Evolutionary conservation across 768 basidiomycete genomes (phyloP).

Genomic region (Rhizopogon roseolus): DNA sequence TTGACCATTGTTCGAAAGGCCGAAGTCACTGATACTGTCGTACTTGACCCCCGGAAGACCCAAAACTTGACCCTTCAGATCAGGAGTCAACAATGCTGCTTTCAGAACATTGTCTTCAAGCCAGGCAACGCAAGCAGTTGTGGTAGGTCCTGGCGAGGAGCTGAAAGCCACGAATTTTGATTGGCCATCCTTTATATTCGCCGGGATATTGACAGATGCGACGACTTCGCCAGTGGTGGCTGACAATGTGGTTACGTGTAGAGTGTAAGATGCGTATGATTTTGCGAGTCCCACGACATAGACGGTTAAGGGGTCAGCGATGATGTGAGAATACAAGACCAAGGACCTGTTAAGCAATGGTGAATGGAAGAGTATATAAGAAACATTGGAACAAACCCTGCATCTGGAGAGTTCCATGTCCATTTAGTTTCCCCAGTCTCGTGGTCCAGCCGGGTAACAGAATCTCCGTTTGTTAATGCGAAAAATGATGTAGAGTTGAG

Average conservation of each 20-base stretch:
- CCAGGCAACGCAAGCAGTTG: conserved; percentile 29
- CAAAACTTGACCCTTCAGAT: conserved; percentile 43
- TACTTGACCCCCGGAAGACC: conserved; percentile 42
- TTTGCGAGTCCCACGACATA: conserved; percentile 48
- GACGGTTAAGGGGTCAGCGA: conserved; percentile 46
- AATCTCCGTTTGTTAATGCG: conserved; percentile 57
- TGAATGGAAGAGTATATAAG: conserved; percentile 3
- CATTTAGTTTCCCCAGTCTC: conserved; percentile 54
- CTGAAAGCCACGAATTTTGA: conserved; percentile 33
- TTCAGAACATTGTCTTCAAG: conserved; percentile 46
- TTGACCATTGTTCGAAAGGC: conserved; percentile 48
- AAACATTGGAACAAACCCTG: conserved; percentile 42
- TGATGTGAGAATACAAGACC: conserved; percentile 59
- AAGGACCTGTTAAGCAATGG: conserved; percentile 42
- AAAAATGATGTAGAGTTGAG: conserved; percentile 31
- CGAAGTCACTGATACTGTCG: conserved; percentile 54
- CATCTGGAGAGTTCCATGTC: conserved; percentile 69
- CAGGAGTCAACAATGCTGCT: conserved; percentile 46
- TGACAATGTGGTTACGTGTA: conserved; percentile 63
- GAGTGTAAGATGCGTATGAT: conserved; percentile 48
- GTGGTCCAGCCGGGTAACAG: conserved; percentile 46
- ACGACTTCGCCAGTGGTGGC: conserved; percentile 48
- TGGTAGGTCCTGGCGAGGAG: conserved; percentile 3
- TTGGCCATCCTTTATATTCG: conserved; percentile 33
- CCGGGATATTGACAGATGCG: conserved; percentile 47